Percentiles rank a stretch among this genome's conserved stretches.
Evolutionary conservation across 805 yeast species (phyloP).

Genomic region (Metschnikowia dekortorum): DNA sequence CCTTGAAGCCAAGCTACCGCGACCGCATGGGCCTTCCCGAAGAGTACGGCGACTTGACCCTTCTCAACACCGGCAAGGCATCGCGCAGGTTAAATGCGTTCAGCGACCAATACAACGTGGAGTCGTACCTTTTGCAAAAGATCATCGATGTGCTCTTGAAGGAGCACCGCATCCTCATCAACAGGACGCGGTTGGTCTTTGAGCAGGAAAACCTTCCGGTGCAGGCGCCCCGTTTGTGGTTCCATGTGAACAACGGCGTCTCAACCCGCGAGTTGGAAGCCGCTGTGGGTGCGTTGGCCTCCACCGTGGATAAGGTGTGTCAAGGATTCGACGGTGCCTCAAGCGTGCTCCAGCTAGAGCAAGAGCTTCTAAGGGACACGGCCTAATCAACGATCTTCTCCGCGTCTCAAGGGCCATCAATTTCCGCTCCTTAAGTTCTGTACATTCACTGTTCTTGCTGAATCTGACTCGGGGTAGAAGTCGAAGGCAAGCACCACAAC

Average conservation of each 20-base stretch:
- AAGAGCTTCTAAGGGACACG: slow-evolving; percentile 13
- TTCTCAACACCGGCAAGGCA: slow-evolving; percentile 42
- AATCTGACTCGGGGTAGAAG: too few species aligned
- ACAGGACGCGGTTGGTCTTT: slow-evolving; percentile 58
- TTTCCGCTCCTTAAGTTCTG: too few species aligned
- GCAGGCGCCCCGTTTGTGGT: slow-evolving; percentile 33
- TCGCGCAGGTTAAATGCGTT: slow-evolving; percentile 40
- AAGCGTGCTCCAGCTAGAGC: slow-evolving; percentile 26
- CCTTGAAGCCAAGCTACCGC: slow-evolving; percentile 47
- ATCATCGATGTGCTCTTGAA: slow-evolving; percentile 56
- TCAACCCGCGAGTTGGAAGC: slow-evolving; percentile 24
- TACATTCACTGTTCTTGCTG: too few species aligned
- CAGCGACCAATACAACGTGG: slow-evolving; percentile 44
- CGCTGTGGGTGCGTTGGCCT: slow-evolving; percentile 21
- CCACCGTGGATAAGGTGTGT: slow-evolving; percentile 22
- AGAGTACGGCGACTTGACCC: slow-evolving; percentile 45
- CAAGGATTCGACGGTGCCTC: slow-evolving; percentile 17
- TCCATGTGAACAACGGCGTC: slow-evolving; percentile 29
- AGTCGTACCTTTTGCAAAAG: slow-evolving; percentile 58
- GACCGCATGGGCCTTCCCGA: slow-evolving; percentile 43
- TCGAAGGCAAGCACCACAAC: too few species aligned
- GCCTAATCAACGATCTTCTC: not conserved
- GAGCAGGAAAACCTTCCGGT: slow-evolving; percentile 49
- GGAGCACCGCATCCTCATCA: slow-evolving; percentile 53
- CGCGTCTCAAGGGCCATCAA: too few species aligned